Evolutionary conservation across 2,329 filamentous ascomycete genomes (phyloP).

Genomic region (Fusarium illudens): DNA sequence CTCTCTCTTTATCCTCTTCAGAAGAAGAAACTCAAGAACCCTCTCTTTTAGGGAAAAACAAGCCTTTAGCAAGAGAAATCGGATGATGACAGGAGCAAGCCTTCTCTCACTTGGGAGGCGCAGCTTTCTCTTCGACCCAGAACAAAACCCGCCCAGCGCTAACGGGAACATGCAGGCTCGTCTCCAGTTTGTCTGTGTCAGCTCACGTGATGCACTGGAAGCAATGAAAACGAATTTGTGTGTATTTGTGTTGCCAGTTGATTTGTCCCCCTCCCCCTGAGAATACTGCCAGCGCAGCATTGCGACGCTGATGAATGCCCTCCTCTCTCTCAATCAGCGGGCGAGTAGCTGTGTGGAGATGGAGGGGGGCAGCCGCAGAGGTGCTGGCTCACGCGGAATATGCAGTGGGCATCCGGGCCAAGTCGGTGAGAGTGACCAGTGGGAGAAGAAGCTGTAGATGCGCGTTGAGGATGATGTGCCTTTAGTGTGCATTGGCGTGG

Average conservation of each 20-base stretch:
- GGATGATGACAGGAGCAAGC: constrained; percentile 31
- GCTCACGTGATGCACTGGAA: constrained; percentile 25
- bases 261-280: constrained; percentile 14
- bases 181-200: constrained; percentile 13
- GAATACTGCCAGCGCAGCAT: constrained; percentile 6
- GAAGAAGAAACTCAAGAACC: background rate
- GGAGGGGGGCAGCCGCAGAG: background rate
- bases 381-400: background rate
- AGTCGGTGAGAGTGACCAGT: constrained; percentile 6
- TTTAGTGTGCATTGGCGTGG: constrained; percentile 7
- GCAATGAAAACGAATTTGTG: constrained; percentile 1
- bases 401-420: background rate
- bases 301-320: constrained; percentile 11
- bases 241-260: constrained; percentile 24
- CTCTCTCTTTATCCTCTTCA: background rate
- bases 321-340: constrained; percentile 13
- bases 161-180: constrained; percentile 31
- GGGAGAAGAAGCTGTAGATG: background rate
- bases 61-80: background rate
- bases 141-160: constrained; percentile 15
- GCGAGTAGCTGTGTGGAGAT: background rate
- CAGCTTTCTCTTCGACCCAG: constrained; percentile 23
- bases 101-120: constrained; percentile 22
- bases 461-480: constrained; percentile 2
- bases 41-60: background rate